Conservation (phyloP, 129 eudicot species). For the Cynara cardunculus region DNA sequence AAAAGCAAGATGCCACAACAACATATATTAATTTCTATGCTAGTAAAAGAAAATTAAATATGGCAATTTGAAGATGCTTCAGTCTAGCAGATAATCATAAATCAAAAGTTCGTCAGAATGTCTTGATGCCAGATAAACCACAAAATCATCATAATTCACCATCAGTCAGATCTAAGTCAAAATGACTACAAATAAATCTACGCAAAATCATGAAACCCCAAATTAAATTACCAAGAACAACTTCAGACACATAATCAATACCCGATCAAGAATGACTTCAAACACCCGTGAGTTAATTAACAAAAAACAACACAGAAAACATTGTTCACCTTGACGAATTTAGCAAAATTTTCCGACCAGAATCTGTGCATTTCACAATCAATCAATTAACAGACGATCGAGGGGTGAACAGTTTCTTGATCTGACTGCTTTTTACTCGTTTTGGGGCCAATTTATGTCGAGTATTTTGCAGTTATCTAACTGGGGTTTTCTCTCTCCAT, state of each 20-base stretch:
- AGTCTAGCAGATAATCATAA: background rate
- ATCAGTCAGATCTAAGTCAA: slow-evolving; percentile 29
- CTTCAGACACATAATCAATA: background rate
- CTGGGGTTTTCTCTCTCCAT: slow-evolving; percentile 19
- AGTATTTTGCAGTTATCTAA: slow-evolving; percentile 10
- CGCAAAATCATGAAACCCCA: slow-evolving; percentile 5
- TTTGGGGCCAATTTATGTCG: slow-evolving; percentile 2
- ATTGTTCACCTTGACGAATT: slow-evolving; percentile 13
- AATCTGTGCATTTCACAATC: slow-evolving; percentile 26
- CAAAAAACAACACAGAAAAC: background rate
- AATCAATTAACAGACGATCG: slow-evolving; percentile 18
- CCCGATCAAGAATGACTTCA: background rate
- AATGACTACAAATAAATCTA: background rate
- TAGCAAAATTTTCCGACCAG: background rate
- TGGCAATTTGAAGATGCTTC: background rate
- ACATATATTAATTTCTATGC: background rate
- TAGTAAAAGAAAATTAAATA: background rate
- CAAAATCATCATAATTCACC: background rate
- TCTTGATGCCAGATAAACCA: too few relatives aligned
- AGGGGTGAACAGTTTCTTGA: background rate
- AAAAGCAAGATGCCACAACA: background rate
- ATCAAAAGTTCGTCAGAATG: background rate
- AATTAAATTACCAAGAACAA: background rate
- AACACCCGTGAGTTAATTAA: background rate
- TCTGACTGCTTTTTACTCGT: slow-evolving; percentile 11